Conservation (phyloP, 2,329 filamentous ascomycete genomes). For the Diaporthe batatas region DNA sequence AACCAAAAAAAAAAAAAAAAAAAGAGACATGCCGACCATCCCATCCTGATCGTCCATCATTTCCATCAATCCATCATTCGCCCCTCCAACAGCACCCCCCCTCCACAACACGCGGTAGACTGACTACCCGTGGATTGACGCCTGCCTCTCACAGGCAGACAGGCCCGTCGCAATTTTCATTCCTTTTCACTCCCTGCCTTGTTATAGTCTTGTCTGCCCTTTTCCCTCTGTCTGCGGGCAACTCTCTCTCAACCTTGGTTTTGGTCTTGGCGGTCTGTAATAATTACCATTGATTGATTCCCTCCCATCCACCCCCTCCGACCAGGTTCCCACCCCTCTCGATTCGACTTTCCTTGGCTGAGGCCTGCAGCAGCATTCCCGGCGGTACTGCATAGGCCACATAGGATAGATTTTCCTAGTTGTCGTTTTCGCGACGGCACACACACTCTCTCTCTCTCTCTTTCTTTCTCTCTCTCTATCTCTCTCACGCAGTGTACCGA, state of each 20-base stretch:
- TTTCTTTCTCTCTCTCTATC: too few relatives aligned
- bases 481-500: neutral
- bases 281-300: neutral
- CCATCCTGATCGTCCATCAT: slow-evolving; percentile 36
- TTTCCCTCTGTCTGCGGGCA: slow-evolving; percentile 6
- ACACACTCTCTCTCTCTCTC: neutral
- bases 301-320: neutral
- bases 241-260: slow-evolving; percentile 23
- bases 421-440: slow-evolving; percentile 13
- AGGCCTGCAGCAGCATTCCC: neutral
- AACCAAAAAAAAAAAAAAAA: neutral
- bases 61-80: slow-evolving; percentile 38
- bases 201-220: slow-evolving; percentile 1
- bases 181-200: slow-evolving; percentile 25
- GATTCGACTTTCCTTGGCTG: slow-evolving; percentile 8
- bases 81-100: neutral
- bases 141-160: slow-evolving; percentile 8
- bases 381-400: neutral
- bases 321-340: neutral
- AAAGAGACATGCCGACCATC: slow-evolving; percentile 1
- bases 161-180: slow-evolving; percentile 19
- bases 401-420: neutral
- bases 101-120: neutral
- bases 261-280: slow-evolving; percentile 29
- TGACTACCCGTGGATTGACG: slow-evolving; percentile 16